A percentile compares a stretch with the other conserved stretches of the same genome.
Conservation (phyloP, 2,329 filamentous ascomycete genomes). For the Lachnellula cervina region DNA sequence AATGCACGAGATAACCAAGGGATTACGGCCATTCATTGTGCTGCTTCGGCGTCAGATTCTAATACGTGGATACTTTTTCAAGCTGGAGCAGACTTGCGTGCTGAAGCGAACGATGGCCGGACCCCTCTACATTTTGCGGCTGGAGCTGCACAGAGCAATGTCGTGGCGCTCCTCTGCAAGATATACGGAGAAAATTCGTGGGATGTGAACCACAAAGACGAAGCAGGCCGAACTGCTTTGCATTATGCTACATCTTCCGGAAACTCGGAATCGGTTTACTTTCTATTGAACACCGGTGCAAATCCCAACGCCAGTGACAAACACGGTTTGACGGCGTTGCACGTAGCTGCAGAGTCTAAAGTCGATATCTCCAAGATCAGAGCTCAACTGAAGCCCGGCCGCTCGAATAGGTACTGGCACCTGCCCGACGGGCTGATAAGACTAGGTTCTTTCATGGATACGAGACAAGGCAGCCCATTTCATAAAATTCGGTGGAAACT, state of each 20-base stretch:
- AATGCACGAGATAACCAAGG: constrained; percentile 7
- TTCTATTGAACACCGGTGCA: not conserved
- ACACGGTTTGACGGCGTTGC: not conserved
- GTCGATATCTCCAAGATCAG: not conserved
- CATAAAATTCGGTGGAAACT: not conserved
- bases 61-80: constrained; percentile 3
- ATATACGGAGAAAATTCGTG: not conserved
- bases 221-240: constrained; percentile 1
- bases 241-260: constrained; percentile 2
- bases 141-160: constrained; percentile 7
- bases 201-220: constrained; percentile 48
- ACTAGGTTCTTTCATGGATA: not conserved
- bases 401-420: not conserved
- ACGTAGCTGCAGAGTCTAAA: constrained; percentile 58
- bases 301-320: constrained; percentile 40
- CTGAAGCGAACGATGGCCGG: constrained; percentile 1
- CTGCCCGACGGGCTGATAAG: not conserved
- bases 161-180: constrained; percentile 28
- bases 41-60: constrained; percentile 4
- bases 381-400: not conserved
- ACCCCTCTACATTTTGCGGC: constrained; percentile 15
- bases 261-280: constrained; percentile 2
- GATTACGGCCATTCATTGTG: constrained; percentile 12
- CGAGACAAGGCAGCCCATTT: not conserved
- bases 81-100: constrained; percentile 7